Conservation (phyloP, 768 basidiomycete genomes). For the Kwoniella mangroviensis region DNA sequence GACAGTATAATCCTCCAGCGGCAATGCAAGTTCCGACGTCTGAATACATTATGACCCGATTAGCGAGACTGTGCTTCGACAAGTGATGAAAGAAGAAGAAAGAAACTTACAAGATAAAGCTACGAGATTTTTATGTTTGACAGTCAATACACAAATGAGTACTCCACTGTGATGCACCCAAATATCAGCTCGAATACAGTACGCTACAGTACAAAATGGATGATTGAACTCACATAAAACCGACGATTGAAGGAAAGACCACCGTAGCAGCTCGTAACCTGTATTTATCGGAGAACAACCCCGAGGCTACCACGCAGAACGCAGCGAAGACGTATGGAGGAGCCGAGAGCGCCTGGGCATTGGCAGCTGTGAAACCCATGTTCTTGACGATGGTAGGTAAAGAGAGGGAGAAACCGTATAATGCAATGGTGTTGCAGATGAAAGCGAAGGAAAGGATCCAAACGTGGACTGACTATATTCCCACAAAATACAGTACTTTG, state of each 20-base stretch:
- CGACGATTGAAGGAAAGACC: slow-evolving; percentile 2
- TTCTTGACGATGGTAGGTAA: slow-evolving; percentile 46
- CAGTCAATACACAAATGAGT: slow-evolving; percentile 41
- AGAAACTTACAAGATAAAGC: slow-evolving; percentile 31
- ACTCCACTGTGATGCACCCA: slow-evolving; percentile 25
- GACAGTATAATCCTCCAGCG: slow-evolving; percentile 40
- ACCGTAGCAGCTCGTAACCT: slow-evolving; percentile 1
- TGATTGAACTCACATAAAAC: background rate
- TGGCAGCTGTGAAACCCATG: slow-evolving; percentile 46
- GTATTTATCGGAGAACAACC: slow-evolving; percentile 27
- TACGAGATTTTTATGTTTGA: slow-evolving; percentile 25
- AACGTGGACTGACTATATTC: slow-evolving; percentile 33
- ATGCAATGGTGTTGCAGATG: slow-evolving; percentile 38
- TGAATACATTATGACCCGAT: background rate
- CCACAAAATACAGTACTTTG: too few relatives aligned
- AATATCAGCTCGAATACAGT: slow-evolving; percentile 6
- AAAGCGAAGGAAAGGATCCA: slow-evolving; percentile 38
- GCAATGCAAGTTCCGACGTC: slow-evolving; percentile 43
- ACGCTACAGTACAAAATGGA: background rate
- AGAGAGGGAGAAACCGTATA: slow-evolving; percentile 47
- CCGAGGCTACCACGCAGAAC: slow-evolving; percentile 38
- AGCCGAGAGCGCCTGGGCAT: slow-evolving; percentile 39
- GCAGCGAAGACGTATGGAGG: slow-evolving; percentile 48
- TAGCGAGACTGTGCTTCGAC: too few relatives aligned
- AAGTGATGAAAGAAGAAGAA: too few relatives aligned